Evolutionary conservation across 257 asterid genomes (phyloP).

Genomic region (Nicotiana noctiflora): DNA sequence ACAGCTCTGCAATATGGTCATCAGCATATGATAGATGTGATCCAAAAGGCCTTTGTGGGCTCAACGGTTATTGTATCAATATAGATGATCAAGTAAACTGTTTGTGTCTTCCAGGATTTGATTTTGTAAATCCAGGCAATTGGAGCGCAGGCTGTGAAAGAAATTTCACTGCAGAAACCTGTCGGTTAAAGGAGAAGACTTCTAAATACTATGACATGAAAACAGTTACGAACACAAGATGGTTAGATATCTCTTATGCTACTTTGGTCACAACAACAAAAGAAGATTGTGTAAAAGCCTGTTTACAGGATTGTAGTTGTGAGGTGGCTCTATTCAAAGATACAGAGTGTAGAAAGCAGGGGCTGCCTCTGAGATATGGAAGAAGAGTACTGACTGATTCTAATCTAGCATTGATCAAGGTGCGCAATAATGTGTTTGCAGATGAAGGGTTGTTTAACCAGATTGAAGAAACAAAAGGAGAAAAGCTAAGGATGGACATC

Average conservation of each 20-base stretch:
- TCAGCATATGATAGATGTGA: slow-evolving; percentile 19
- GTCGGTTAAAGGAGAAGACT: slow-evolving; percentile 11
- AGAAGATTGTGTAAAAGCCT: slow-evolving; percentile 32
- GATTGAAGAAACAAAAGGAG: slow-evolving; percentile 5
- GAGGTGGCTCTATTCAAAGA: slow-evolving; percentile 31
- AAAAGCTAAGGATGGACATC: slow-evolving; percentile 8
- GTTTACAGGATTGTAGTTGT: slow-evolving; percentile 48
- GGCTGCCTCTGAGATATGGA: slow-evolving; percentile 47
- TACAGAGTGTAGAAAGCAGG: slow-evolving; percentile 30
- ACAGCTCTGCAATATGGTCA: slow-evolving; percentile 19
- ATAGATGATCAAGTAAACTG: slow-evolving; percentile 15
- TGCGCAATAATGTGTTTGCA: background rate
- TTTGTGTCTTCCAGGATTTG: slow-evolving; percentile 42
- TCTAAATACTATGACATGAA: slow-evolving; percentile 11
- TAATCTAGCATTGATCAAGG: slow-evolving; percentile 25
- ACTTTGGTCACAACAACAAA: background rate
- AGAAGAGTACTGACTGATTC: slow-evolving; percentile 9
- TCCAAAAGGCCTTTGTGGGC: slow-evolving; percentile 47
- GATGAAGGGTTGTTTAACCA: background rate
- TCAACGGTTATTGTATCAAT: slow-evolving; percentile 31
- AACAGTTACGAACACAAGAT: background rate
- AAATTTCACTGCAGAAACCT: slow-evolving; percentile 7
- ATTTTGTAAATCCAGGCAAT: slow-evolving; percentile 17
- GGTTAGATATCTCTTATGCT: slow-evolving; percentile 30
- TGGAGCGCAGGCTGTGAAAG: slow-evolving; percentile 31